A percentile compares a stretch with the other conserved stretches of the same genome.
phyloP scores from a whole-genome alignment of 1,284 basidiomycete species.

The Fomitopsis palustris region DNA sequence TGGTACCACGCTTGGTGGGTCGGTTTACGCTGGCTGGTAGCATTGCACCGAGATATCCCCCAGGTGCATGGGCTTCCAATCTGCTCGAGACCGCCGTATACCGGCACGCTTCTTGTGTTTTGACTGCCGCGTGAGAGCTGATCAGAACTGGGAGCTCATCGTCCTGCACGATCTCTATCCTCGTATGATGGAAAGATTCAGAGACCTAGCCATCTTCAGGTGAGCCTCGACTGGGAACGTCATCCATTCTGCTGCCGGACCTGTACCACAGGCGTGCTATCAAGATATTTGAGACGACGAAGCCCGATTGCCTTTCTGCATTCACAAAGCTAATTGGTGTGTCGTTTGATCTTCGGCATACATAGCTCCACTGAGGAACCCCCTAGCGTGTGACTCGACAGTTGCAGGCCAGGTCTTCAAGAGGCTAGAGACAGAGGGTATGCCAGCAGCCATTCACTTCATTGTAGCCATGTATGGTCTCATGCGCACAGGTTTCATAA shows the following conservation, averaged over 20 bases:
- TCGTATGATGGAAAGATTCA: constrained; percentile 58
- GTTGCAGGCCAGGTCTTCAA: constrained; percentile 62
- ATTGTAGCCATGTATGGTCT: background rate
- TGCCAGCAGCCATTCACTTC: background rate
- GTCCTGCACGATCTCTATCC: constrained; percentile 50
- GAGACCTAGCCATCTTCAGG: constrained; percentile 69
- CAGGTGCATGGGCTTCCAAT: constrained; percentile 82
- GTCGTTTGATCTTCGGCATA: constrained; percentile 11
- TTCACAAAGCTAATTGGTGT: constrained; percentile 62
- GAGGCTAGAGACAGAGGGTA: constrained; percentile 68
- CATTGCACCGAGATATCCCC: background rate
- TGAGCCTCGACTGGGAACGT: constrained; percentile 19
- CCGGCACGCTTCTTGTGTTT: constrained; percentile 62
- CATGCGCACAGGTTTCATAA: constrained; percentile 44
- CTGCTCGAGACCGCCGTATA: constrained; percentile 49
- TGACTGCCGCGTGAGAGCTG: constrained; percentile 62
- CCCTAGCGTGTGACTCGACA: constrained; percentile 49
- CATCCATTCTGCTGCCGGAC: background rate
- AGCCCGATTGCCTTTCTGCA: constrained; percentile 43
- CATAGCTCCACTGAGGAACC: background rate
- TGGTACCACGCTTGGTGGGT: constrained; percentile 74
- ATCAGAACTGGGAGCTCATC: constrained; percentile 66
- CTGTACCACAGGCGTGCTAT: constrained; percentile 56
- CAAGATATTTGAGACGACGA: constrained; percentile 57
- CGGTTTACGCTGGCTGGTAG: background rate